These are phyloP conservation scores for Geranomyces variabilis DNA, from an alignment of 192 early-diverging fungal genomes.

Conservation along the genomic window DNA sequence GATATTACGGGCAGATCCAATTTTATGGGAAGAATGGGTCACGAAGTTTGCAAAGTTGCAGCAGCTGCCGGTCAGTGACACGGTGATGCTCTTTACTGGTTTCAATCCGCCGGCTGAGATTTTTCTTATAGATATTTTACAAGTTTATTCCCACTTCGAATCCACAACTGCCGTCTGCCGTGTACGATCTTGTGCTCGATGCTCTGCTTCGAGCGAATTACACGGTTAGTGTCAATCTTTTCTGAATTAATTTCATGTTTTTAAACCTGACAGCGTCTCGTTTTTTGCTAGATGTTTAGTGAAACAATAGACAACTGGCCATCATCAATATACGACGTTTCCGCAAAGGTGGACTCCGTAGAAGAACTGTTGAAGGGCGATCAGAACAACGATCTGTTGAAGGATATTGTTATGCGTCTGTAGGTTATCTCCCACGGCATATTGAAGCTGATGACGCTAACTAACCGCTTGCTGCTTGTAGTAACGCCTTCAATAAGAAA, in stretches of 20 bases:
- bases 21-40: slow-evolving; percentile 91
- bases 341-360: slow-evolving; percentile 74
- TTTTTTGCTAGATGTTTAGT: slow-evolving; percentile 44
- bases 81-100: not conserved
- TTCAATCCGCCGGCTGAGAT: not conserved
- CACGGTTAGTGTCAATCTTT: slow-evolving; percentile 35
- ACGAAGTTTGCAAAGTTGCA: slow-evolving; percentile 81
- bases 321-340: slow-evolving; percentile 70
- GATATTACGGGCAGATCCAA: slow-evolving; percentile 68
- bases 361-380: slow-evolving; percentile 69
- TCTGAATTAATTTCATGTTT: no score
- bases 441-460: no score
- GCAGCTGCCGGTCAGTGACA: slow-evolving; percentile 60
- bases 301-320: slow-evolving; percentile 81
- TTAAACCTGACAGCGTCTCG: not conserved
- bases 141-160: slow-evolving; percentile 72
- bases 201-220: slow-evolving; percentile 69
- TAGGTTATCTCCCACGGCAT: not conserved
- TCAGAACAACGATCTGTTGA: slow-evolving; percentile 59
- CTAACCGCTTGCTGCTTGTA: no score
- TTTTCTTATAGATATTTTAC: slow-evolving; percentile 13
- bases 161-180: slow-evolving; percentile 73
- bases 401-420: slow-evolving; percentile 74
- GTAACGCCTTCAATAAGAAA: slow-evolving; percentile 70
- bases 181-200: slow-evolving; percentile 88